phyloP scores from a whole-genome alignment of 805 yeast genomes.

The Wickerhamia fluorescens region DNA sequence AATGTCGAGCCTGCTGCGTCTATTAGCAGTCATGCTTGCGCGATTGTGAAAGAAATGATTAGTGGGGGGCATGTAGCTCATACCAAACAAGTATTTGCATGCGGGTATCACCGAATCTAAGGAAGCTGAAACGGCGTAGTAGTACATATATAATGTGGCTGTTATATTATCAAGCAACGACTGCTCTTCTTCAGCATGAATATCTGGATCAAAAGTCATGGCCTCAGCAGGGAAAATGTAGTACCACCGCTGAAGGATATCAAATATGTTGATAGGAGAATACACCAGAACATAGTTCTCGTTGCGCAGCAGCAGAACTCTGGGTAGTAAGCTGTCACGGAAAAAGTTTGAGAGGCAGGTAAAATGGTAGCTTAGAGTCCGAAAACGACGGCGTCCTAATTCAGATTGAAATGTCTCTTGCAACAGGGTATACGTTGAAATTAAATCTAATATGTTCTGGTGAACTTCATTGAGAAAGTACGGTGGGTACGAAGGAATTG shows the following conservation, averaged over 20 bases:
- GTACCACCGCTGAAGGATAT: constrained; percentile 15
- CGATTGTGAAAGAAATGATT: constrained; percentile 8
- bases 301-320: constrained; percentile 8
- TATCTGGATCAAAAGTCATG: constrained; percentile 3
- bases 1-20: constrained; percentile 4
- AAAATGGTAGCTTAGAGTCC: constrained; percentile 9
- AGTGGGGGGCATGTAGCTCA: constrained; percentile 12
- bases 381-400: too few species aligned
- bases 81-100: constrained; percentile 14
- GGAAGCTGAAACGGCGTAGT: constrained; percentile 14
- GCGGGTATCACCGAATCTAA: constrained; percentile 18
- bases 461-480: constrained; percentile 4
- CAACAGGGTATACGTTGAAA: neutral
- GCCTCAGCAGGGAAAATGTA: constrained; percentile 14
- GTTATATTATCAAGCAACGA: constrained; percentile 10
- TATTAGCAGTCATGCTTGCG: constrained; percentile 4
- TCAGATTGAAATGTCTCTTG: too few species aligned
- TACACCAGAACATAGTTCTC: constrained; percentile 12
- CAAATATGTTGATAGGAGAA: constrained; percentile 12
- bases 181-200: constrained; percentile 5
- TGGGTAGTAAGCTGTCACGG: constrained; percentile 10
- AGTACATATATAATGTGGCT: constrained; percentile 15
- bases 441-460: constrained; percentile 1
- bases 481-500: constrained; percentile 7
- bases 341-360: constrained; percentile 11